Percentiles rank a stretch among this genome's conserved stretches.
These are phyloP conservation scores for Pythium dissotocum DNA, from an alignment of 352 stramenopile species.

Conservation along the genomic window DNA sequence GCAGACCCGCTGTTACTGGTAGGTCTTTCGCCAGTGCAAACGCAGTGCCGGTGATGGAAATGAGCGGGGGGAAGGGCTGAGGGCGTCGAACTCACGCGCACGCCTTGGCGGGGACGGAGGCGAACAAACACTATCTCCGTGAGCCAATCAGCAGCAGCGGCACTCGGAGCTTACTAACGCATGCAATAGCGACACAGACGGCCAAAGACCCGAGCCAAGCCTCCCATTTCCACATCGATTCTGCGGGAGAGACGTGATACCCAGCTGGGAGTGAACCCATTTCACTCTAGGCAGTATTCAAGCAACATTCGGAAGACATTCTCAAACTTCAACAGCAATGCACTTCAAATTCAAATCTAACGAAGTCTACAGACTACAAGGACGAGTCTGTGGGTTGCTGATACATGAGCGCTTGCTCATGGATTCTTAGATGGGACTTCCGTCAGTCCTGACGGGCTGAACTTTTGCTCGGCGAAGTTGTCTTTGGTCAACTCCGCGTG, in stretches of 20 bases:
- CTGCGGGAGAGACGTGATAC: conserved; percentile 1
- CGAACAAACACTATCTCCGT: neutral
- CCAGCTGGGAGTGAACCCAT: conserved; percentile 7
- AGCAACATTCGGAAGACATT: neutral
- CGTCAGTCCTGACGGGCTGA: neutral
- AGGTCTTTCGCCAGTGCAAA: neutral
- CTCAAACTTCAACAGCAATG: conserved; percentile 7
- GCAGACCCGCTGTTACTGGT: conserved; percentile 1
- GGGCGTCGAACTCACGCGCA: neutral
- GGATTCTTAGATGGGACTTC: neutral
- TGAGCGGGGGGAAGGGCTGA: neutral
- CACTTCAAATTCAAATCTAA: neutral
- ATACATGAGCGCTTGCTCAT: neutral
- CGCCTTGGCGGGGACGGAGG: neutral
- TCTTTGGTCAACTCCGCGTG: neutral
- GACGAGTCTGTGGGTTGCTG: neutral
- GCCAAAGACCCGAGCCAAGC: neutral
- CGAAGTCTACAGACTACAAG: neutral
- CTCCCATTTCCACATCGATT: neutral
- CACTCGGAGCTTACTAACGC: neutral
- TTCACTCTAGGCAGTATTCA: neutral
- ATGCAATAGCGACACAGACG: neutral
- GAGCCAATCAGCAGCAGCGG: neutral
- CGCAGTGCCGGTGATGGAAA: neutral
- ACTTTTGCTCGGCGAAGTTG: neutral